These are phyloP conservation scores for Diaporthe citriasiana DNA, from an alignment of 2,329 filamentous ascomycete species.

Conservation along the genomic window DNA sequence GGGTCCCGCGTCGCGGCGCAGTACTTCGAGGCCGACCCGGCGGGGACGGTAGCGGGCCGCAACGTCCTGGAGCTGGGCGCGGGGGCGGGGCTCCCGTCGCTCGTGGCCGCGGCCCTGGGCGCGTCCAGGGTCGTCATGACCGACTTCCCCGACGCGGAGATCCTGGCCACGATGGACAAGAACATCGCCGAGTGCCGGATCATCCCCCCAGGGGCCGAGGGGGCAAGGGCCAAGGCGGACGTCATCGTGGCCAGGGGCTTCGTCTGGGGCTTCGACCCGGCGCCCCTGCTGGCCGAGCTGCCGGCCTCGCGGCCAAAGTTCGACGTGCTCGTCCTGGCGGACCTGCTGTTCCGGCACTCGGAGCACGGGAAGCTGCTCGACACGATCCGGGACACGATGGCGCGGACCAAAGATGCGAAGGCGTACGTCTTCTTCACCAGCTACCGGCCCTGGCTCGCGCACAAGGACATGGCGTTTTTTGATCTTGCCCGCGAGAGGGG, in stretches of 20 bases:
- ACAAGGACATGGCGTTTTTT: constrained; percentile 90
- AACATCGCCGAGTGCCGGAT: constrained; percentile 76
- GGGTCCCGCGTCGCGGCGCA: constrained; percentile 82
- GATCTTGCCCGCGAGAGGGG: constrained; percentile 79
- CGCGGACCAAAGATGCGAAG: constrained; percentile 64
- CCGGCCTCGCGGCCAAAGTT: constrained; percentile 63
- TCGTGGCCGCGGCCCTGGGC: constrained; percentile 81
- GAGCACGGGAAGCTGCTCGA: constrained; percentile 85
- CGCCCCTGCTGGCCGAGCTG: constrained; percentile 71
- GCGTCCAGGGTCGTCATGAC: constrained; percentile 83
- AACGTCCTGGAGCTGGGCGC: constrained; percentile 92
- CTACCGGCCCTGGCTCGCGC: constrained; percentile 90
- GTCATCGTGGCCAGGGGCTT: constrained; percentile 77
- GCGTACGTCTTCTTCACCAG: constrained; percentile 95
- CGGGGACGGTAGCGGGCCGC: constrained; percentile 70
- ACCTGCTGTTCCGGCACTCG: constrained; percentile 91
- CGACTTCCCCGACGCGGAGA: constrained; percentile 87
- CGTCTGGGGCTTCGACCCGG: constrained; percentile 82
- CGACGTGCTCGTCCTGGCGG: constrained; percentile 87
- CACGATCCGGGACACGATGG: constrained; percentile 78
- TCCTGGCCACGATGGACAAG: constrained; percentile 83
- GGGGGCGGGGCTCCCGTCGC: constrained; percentile 85
- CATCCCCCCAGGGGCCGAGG: constrained; percentile 50
- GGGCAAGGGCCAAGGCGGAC: constrained; percentile 49
- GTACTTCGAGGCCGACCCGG: constrained; percentile 80